Evolutionary conservation across 2,329 filamentous ascomycete species (phyloP), one percentile per base, ranked within the genome.

Genomic region (Calonectria honghensis): DNA sequence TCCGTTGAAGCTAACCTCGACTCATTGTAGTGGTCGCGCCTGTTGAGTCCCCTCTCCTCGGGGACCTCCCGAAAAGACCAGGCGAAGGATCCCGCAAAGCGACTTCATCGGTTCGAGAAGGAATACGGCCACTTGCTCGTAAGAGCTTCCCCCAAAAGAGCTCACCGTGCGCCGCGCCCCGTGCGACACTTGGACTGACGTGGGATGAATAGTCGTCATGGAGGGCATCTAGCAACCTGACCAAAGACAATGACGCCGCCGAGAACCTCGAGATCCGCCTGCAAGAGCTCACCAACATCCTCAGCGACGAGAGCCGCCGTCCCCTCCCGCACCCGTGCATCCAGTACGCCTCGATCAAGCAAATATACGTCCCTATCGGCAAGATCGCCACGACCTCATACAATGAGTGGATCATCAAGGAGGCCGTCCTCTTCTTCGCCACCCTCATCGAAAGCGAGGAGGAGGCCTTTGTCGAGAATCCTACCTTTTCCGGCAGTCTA

Each of bases 371-470:
- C 6, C 94, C 95, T 16, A 93, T 98, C 77, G 94, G 95, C 76
- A 96, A 98, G 86, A 96, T 98, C 79, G 96, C 96, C 3, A 92
- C 95, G 3, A 93, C 94, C 0, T 96, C 94, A 39, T 94, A 95
- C 83, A 94, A 98, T 84, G 94, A 97, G 80, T 93, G 92, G 82
- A 93, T 98, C 81, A 94, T 98, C 79, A 93, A 94, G 77, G 94
- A 96, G 82, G 94, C 95, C 32, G 94, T 98, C 48, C 89, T 93
- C 51, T 93, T 98, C 82, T 98, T 98, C 85, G 95, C 95, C 72
- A 96, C 95, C 20, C 90, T 99, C 76, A 95, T 98, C 81, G 97
- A 99, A 85, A 97, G 96, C 84, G 97, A 98, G 85, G 96, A 98
- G 86, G 97, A 98, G 83, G 95, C 96, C 45, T 97, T 98, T 81